Conservation (phyloP, 164 flowering plant species). For the Akebia trifoliata region DNA sequence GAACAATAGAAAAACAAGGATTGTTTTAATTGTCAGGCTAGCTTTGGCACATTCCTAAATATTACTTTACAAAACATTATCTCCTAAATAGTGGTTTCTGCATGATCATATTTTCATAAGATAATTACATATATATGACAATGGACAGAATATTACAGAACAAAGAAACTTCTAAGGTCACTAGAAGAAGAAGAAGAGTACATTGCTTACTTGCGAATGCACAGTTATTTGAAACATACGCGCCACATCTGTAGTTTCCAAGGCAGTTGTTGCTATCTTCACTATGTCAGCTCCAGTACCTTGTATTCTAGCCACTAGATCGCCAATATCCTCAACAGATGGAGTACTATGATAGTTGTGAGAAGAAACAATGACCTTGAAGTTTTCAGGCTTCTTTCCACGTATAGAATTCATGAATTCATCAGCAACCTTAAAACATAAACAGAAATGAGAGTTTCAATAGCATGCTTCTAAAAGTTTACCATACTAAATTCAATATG, state of each 20-base stretch:
- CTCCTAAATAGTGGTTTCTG: too few species aligned
- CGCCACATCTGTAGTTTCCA: conserved; percentile 77
- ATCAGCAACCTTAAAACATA: conserved; percentile 58
- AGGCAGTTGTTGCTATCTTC: conserved; percentile 86
- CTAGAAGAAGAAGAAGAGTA: conserved; percentile 4
- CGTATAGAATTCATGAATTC: conserved; percentile 54
- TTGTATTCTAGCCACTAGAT: conserved; percentile 77
- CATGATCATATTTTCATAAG: conserved; percentile 1
- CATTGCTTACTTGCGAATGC: conserved; percentile 74
- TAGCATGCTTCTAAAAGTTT: conserved; percentile 1
- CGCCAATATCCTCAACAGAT: conserved; percentile 72
- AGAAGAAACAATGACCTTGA: conserved; percentile 79
- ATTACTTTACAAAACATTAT: too few species aligned
- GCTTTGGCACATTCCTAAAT: too few species aligned
- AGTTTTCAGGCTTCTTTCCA: conserved; percentile 60
- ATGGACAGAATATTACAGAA: too few species aligned
- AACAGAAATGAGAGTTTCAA: background rate
- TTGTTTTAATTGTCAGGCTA: too few species aligned
- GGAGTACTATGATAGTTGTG: conserved; percentile 88
- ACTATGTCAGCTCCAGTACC: conserved; percentile 95
- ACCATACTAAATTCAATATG: too few species aligned
- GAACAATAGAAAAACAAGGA: too few species aligned
- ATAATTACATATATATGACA: background rate
- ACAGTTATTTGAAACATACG: conserved; percentile 74
- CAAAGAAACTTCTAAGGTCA: background rate